Evolutionary conservation across 2,329 filamentous ascomycete genomes (phyloP), one percentile per base, ranked within the genome.

Genomic region (Phialophora macrospora): DNA sequence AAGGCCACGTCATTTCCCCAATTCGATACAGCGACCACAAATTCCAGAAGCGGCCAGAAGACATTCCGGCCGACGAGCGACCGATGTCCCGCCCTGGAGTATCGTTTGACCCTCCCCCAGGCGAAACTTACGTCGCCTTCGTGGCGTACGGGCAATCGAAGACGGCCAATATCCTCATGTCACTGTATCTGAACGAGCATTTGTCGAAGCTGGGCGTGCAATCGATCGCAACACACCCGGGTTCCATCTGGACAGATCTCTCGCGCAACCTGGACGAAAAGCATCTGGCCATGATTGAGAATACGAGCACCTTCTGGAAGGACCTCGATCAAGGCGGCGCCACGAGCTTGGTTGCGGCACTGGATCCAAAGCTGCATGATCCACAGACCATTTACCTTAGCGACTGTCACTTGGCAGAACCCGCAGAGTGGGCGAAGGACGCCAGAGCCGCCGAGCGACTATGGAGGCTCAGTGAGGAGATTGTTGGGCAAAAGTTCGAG

Each of bases 61-160:
- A 68, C 28, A 60, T 70, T 12, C 66, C 66, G 3, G 44, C 34
- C 30, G 60, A 64, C 14, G 65, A 67, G 57, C 63, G 61, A 17
- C 64, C 66, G 12, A 55, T 62, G 38, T 61, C 63, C 11, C 51
- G 57, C 17, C 55, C 61, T 5, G 61, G 44, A 28, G 32, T 63
- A 26, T 72, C 73, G 2, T 74, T 71, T 7, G 67, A 66, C 41
- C 63, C 67, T 17, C 56, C 67, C 17, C 54, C 64, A 0, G 64
- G 58, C 3, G 48, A 64, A 41, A 71, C 73, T 1, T 80, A 80
- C 69, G 71, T 65, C 24, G 73, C 70, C 22, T 81, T 79, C 71
- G 70, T 71, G 14, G 76, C 77, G 2, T 81, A 81, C 66, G 81
- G 79, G 0, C 79, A 83, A 65, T 78, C 76, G 55, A 84, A 85